Conservation (phyloP, 2,329 filamentous ascomycete species). For the Scedosporium aurantiacum region DNA sequence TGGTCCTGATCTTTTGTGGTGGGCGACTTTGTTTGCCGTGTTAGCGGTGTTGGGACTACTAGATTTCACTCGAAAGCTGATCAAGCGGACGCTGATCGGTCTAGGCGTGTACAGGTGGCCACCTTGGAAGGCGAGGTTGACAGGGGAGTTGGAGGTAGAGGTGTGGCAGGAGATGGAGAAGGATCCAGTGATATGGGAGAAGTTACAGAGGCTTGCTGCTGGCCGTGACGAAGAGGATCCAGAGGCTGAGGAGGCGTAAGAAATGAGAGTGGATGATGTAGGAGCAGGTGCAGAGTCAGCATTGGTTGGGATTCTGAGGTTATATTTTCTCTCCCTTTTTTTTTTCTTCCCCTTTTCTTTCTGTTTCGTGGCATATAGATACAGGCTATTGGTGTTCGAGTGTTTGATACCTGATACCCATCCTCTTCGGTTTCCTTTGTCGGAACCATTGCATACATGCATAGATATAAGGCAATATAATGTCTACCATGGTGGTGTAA, state of each 20-base stretch:
- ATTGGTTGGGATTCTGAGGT: too few species aligned
- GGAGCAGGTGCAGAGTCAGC: too few species aligned
- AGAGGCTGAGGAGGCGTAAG: constrained; percentile 1
- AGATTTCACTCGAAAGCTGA: constrained; percentile 49
- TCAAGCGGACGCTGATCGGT: constrained; percentile 34
- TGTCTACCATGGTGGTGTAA: background rate
- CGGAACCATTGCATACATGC: too few species aligned
- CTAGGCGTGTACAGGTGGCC: constrained; percentile 36
- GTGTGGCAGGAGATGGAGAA: constrained; percentile 49
- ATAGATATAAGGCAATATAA: background rate
- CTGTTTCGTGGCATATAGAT: background rate
- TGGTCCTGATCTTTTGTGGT: constrained; percentile 62
- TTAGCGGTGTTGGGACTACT: constrained; percentile 49
- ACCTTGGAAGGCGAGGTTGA: constrained; percentile 22
- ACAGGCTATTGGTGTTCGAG: background rate
- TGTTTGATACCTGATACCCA: background rate
- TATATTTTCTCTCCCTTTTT: background rate
- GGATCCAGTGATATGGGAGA: constrained; percentile 31
- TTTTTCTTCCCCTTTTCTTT: background rate
- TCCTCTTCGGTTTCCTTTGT: background rate
- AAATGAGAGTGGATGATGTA: too few species aligned
- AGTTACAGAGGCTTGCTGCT: constrained; percentile 20
- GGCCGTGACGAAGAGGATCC: background rate
- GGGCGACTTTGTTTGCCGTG: constrained; percentile 57
- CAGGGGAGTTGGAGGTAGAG: constrained; percentile 21